Evolutionary conservation across 257 asterid genomes (phyloP), one percentile per base, ranked within the genome.

Genomic region (Forsythia suspensa): DNA sequence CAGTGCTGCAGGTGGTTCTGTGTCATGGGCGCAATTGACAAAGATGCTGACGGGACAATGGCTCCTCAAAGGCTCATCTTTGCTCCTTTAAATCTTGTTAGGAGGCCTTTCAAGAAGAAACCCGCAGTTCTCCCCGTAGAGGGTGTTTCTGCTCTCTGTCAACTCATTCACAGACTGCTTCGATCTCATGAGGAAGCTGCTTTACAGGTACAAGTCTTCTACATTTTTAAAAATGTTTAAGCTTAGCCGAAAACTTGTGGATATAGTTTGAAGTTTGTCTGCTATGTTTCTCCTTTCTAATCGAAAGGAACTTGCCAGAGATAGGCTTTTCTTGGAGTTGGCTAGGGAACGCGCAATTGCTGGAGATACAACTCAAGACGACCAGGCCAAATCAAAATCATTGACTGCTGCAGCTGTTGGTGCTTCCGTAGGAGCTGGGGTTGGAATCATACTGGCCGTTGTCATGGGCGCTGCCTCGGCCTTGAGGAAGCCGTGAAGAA

Each of bases 401-500:
- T 61, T 88, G 77, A 70, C 75, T 78, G 94, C 98, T 38, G 98
- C 99, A 0, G 87, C 99, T 18, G 92, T 95, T 61, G 99, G 99
- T 13, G 99, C 98, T 67, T 95, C 98, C 9, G 87, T 95, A 24
- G 99, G 99, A 65, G 99, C 99, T 2, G 99, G 97, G 79, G 90
- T 95, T 5, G 99, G 99, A 72, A 83, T 95, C 81, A 76, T 93
- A 46, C 82, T 95, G 84, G 99, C 99, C 1, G 96, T 95, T 16
- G 99, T 93, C 59, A 88, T 93, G 97, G 98, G 97, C 78, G 99
- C 99, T 42, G 99, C 97, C 79, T 95, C 99, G 0, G 94, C 98
- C 79, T 82, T 90, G 87, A 89, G 99, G 86, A 95, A 95, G 85
- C 99, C 99, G 15, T 93, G 91, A 91, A 7, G 36, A 34, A 21